These are phyloP conservation scores for Malassezia slooffiae DNA, from an alignment of 1,284 basidiomycete species.

Conservation along the genomic window DNA sequence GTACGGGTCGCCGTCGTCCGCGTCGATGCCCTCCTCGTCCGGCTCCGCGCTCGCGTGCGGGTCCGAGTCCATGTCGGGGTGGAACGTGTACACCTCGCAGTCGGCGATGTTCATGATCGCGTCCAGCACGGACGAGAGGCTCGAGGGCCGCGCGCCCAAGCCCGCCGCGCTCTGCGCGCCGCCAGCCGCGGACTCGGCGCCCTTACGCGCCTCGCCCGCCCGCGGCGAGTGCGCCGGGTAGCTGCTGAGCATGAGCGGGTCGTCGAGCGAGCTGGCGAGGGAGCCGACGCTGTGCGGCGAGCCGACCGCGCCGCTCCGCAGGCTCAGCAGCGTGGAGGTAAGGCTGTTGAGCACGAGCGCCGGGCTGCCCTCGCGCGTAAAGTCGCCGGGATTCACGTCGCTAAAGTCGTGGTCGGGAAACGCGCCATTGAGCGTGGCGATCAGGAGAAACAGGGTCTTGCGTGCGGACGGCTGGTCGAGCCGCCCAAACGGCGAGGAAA, in stretches of 20 bases:
- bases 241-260: slow-evolving; percentile 16
- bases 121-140: slow-evolving; percentile 74
- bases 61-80: slow-evolving; percentile 85
- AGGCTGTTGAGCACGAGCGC: slow-evolving; percentile 41
- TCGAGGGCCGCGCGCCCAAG: slow-evolving; percentile 15
- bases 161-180: neutral
- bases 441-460: slow-evolving; percentile 84
- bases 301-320: slow-evolving; percentile 26
- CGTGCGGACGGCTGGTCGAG: slow-evolving; percentile 54
- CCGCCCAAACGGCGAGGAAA: slow-evolving; percentile 46
- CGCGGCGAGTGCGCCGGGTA: slow-evolving; percentile 15
- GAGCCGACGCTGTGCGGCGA: slow-evolving; percentile 32
- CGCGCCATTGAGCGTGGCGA: slow-evolving; percentile 89
- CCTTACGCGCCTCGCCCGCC: neutral
- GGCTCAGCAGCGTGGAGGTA: slow-evolving; percentile 39
- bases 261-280: slow-evolving; percentile 33
- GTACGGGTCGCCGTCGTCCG: slow-evolving; percentile 46
- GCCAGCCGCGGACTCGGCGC: neutral
- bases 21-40: slow-evolving; percentile 51
- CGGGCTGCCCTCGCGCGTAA: slow-evolving; percentile 54
- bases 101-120: slow-evolving; percentile 79
- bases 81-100: slow-evolving; percentile 90
- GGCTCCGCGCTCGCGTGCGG: slow-evolving; percentile 60
- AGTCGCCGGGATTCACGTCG: slow-evolving; percentile 78
- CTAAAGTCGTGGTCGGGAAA: slow-evolving; percentile 98